These are phyloP conservation scores for Vanderwaltozyma yarrowii DNA, from an alignment of 805 yeast genomes.

Conservation along the genomic window DNA sequence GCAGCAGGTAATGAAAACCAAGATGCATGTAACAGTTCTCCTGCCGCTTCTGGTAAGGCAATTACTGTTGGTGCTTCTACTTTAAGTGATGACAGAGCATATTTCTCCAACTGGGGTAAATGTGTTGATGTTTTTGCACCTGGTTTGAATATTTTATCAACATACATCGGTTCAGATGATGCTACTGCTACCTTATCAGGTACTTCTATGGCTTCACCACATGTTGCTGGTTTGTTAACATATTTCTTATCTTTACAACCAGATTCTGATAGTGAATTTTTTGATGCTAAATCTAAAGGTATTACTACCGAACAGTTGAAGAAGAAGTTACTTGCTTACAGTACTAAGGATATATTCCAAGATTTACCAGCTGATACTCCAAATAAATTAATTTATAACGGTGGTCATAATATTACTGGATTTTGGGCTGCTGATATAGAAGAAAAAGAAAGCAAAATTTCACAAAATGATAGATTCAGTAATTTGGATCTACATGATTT, in stretches of 20 bases:
- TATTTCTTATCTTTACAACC: slow-evolving; percentile 86
- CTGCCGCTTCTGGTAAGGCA: slow-evolving; percentile 77
- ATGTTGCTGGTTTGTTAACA: slow-evolving; percentile 82
- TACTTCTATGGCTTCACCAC: slow-evolving; percentile 98
- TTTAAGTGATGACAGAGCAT: slow-evolving; percentile 80
- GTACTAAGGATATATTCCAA: slow-evolving; percentile 47
- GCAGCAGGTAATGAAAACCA: slow-evolving; percentile 95
- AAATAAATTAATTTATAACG: slow-evolving; percentile 67
- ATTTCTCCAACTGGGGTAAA: slow-evolving; percentile 89
- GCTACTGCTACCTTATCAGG: slow-evolving; percentile 84
- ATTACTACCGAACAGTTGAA: slow-evolving; percentile 67
- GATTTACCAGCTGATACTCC: slow-evolving; percentile 70
- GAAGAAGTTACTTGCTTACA: slow-evolving; percentile 61
- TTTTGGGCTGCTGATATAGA: slow-evolving; percentile 38
- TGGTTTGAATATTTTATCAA: slow-evolving; percentile 79
- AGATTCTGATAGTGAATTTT: slow-evolving; percentile 53
- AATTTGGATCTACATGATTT: neutral
- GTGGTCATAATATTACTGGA: slow-evolving; percentile 60
- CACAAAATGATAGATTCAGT: neutral
- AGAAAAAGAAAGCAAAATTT: too few species aligned
- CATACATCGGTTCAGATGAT: slow-evolving; percentile 65
- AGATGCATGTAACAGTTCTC: slow-evolving; percentile 88
- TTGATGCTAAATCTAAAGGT: slow-evolving; percentile 36
- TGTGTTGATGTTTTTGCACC: slow-evolving; percentile 98
- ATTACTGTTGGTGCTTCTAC: slow-evolving; percentile 95